phyloP scores from a whole-genome alignment of 257 asterid species.

The Salvia splendens region DNA sequence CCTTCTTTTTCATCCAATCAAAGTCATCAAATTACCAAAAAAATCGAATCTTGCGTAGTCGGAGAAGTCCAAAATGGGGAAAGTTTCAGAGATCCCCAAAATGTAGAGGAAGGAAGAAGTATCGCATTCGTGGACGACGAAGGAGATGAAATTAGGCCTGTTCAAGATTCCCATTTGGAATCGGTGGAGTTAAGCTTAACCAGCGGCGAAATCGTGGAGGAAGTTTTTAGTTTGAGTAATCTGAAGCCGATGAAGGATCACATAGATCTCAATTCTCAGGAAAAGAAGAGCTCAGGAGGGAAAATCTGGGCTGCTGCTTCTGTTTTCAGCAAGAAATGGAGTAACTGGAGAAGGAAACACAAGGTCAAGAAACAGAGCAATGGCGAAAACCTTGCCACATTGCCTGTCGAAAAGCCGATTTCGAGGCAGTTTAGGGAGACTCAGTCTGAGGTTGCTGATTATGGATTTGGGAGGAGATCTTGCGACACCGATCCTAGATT shows the following conservation, averaged over 20 bases:
- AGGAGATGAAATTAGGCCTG: constrained; percentile 59
- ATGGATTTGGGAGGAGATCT: constrained; percentile 83
- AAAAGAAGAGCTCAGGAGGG: constrained; percentile 63
- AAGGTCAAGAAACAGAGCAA: constrained; percentile 60
- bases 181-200: constrained; percentile 41
- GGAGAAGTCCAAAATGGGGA: constrained; percentile 50
- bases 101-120: constrained; percentile 32
- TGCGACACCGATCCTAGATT: constrained; percentile 82
- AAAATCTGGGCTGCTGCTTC: constrained; percentile 86
- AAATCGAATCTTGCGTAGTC: constrained; percentile 36
- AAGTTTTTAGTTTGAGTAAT: constrained; percentile 37
- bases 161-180: constrained; percentile 44
- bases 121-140: constrained; percentile 36
- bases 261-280: constrained; percentile 64
- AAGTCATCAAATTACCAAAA: constrained; percentile 31
- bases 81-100: constrained; percentile 32
- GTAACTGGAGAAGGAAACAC: constrained; percentile 80
- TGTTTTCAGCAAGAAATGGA: constrained; percentile 90
- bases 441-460: constrained; percentile 85
- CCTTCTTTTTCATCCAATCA: constrained; percentile 36
- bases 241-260: constrained; percentile 91
- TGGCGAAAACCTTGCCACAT: constrained; percentile 52
- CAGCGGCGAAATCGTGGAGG: constrained; percentile 61
- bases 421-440: constrained; percentile 72
- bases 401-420: constrained; percentile 72